phyloP scores from a whole-genome alignment of 306 rosid species.

The Hippophae rhamnoides region DNA sequence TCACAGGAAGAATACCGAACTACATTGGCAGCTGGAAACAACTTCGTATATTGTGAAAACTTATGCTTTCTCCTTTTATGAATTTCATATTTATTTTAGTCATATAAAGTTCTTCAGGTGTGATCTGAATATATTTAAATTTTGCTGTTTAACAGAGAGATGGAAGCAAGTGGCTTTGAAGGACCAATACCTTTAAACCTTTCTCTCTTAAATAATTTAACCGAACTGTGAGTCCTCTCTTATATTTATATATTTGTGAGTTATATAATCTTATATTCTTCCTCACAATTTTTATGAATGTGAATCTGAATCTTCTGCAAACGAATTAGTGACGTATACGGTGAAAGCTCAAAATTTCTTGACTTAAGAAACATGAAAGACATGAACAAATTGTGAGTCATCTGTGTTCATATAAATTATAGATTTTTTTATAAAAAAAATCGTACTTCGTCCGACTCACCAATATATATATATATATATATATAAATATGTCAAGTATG shows the following conservation, averaged over 20 bases:
- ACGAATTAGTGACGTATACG: slow-evolving; percentile 21
- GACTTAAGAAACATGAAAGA: slow-evolving; percentile 6
- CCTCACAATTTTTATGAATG: neutral
- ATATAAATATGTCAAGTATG: no score
- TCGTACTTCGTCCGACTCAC: no score
- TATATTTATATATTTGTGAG: neutral
- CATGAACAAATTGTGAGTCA: slow-evolving; percentile 18
- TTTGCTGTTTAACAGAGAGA: slow-evolving; percentile 14
- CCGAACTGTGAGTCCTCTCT: slow-evolving; percentile 15
- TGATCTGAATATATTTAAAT: neutral
- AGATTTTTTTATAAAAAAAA: no score
- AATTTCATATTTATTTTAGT: neutral
- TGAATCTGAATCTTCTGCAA: slow-evolving; percentile 11
- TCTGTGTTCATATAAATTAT: neutral
- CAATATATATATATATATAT: no score
- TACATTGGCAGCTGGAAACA: slow-evolving; percentile 10
- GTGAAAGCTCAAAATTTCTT: slow-evolving; percentile 17
- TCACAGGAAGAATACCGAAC: slow-evolving; percentile 24
- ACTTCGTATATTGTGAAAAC: slow-evolving; percentile 8
- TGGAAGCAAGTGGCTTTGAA: slow-evolving; percentile 22
- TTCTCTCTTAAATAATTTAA: slow-evolving; percentile 11
- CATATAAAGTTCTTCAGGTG: neutral
- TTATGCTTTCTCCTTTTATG: neutral
- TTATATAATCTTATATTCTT: neutral
- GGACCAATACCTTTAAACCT: slow-evolving; percentile 28